Evolutionary conservation across 192 early-diverging fungal genomes (phyloP).

Genomic region (Ambispora gerdemannii): DNA sequence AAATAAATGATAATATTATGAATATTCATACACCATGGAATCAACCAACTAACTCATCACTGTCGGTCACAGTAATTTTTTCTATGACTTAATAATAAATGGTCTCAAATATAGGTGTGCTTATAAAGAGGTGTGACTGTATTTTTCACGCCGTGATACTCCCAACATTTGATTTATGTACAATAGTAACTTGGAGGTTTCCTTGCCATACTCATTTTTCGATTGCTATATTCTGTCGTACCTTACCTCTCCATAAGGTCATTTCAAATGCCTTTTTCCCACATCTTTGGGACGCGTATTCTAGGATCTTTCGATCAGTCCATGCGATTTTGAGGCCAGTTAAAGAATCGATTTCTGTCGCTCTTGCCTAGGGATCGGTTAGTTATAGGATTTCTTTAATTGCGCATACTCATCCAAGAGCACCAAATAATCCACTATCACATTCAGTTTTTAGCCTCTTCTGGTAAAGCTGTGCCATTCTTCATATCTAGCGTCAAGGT

Average conservation of each 20-base stretch:
- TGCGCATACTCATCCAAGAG: conserved; percentile 76
- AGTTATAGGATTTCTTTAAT: too few relatives aligned
- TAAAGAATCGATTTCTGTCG: conserved; percentile 58
- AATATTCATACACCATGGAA: conserved; percentile 84
- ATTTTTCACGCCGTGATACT: conserved; percentile 92
- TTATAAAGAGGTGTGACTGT: too few relatives aligned
- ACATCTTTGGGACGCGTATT: conserved; percentile 81
- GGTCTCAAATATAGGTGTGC: conserved; percentile 89
- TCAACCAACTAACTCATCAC: conserved; percentile 90
- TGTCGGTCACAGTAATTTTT: conserved; percentile 52
- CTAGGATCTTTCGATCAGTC: conserved; percentile 88
- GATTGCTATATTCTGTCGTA: conserved; percentile 56
- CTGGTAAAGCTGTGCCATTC: conserved; percentile 88
- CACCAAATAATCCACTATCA: conserved; percentile 93
- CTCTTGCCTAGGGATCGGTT: too few relatives aligned
- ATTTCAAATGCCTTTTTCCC: conserved; percentile 91
- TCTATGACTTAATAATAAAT: conserved; percentile 73
- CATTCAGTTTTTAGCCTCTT: conserved; percentile 77
- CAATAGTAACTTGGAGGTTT: conserved; percentile 80
- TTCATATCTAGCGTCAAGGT: conserved; percentile 91
- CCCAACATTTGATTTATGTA: conserved; percentile 97
- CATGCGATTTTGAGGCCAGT: conserved; percentile 68
- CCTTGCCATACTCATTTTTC: conserved; percentile 64
- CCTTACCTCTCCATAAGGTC: conserved; percentile 73
- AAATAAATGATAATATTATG: conserved; percentile 64